Percentiles rank a stretch among this genome's conserved stretches.
Conservation (phyloP, 2,329 filamentous ascomycete genomes). For the Trichoderma harzianum region DNA sequence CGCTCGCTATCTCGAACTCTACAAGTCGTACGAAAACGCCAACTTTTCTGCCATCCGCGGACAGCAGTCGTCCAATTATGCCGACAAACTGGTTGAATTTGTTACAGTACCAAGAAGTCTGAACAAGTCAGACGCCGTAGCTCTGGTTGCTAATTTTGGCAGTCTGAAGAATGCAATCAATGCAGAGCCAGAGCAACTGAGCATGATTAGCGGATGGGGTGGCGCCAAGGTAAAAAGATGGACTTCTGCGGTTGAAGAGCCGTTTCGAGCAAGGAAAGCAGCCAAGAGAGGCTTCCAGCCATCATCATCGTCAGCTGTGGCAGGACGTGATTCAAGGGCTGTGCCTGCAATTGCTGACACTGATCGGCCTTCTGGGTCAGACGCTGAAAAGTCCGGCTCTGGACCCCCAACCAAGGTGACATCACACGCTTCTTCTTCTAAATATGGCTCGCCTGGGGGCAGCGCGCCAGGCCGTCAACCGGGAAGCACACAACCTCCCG, state of each 20-base stretch:
- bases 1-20: constrained; percentile 88
- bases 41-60: constrained; percentile 77
- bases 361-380: constrained; percentile 28
- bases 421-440: constrained; percentile 10
- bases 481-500: constrained; percentile 3
- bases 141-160: constrained; percentile 87
- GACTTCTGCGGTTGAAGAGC: constrained; percentile 77
- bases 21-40: constrained; percentile 91
- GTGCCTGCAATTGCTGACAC: constrained; percentile 10
- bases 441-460: neutral
- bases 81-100: constrained; percentile 86
- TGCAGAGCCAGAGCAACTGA: constrained; percentile 79
- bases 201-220: constrained; percentile 86
- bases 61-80: constrained; percentile 77
- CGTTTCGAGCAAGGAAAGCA: constrained; percentile 73
- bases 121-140: constrained; percentile 92
- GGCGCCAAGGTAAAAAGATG: constrained; percentile 91
- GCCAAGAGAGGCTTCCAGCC: constrained; percentile 42
- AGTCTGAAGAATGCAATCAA: constrained; percentile 84
- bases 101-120: constrained; percentile 84
- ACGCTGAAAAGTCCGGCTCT: constrained; percentile 40
- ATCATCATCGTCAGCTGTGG: neutral
- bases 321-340: neutral
- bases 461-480: neutral
- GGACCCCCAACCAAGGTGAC: constrained; percentile 43